Evolutionary conservation across 2,329 filamentous ascomycete genomes (phyloP), one percentile per base, ranked within the genome.

Genomic region (Plectosphaerella sp.): DNA sequence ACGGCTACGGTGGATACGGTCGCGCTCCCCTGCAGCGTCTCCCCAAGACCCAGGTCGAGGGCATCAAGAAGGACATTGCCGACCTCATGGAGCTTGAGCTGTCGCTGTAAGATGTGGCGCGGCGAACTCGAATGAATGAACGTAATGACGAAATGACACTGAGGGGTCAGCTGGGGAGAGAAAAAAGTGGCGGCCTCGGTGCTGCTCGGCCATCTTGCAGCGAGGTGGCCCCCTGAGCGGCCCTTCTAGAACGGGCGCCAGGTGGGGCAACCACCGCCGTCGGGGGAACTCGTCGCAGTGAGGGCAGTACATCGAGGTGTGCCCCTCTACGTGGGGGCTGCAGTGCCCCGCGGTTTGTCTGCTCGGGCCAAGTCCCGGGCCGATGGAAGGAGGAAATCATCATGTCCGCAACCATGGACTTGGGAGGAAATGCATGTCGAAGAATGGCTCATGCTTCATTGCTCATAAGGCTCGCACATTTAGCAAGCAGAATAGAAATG

Each of bases 1-100:
- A 83, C 64, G 89, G 89, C 47, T 95, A 95, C 66, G 90, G 90
- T 25, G 88, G 87, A 4, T 83, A 84, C 66, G 88, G 89, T 5
- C 80, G 91, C 54, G 77, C 80, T 61, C 90, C 90, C 49, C 77
- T 92, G 58, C 86, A 85, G 76, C 77, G 83, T 54, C 69, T 90
- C 48, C 77, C 81, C 41, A 69, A 83, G 62, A 82, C 79, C 39
- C 75, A 74, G 62, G 73, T 79, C 16, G 67, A 69, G 45, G 70
- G 67, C 5, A 80, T 86, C 49, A 72, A 75, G 58, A 77, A 82
- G 52, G 81, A 80, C 2, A 76, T 83, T 48, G 69, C 67, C 56
- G 85, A 88, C 65, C 80, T 80, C 11, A 87, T 89, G 82, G 79
- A 83, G 55, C 67, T 88, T 47, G 86, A 89, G 72, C 76, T 72